phyloP scores from a whole-genome alignment of 1,139 yeast genomes.

The Yamadazyma aaseri region DNA sequence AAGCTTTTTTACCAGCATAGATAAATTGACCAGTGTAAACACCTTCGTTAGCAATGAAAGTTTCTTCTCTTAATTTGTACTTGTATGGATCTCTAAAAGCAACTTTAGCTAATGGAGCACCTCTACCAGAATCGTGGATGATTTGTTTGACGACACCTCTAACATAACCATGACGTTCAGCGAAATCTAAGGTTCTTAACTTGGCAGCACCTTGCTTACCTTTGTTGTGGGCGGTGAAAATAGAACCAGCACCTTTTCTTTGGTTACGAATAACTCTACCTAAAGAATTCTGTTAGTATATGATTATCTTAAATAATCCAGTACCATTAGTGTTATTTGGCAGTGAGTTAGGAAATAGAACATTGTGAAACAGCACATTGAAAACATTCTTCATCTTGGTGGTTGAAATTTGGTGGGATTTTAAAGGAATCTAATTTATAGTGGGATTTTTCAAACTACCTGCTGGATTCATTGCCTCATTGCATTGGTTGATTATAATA shows the following conservation, averaged over 20 bases:
- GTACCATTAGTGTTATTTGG: no score
- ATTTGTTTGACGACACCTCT: conserved; percentile 97
- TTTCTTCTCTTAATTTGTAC: conserved; percentile 97
- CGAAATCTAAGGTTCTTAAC: conserved; percentile 95
- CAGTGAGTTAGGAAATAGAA: no score
- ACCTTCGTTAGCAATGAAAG: conserved; percentile 99
- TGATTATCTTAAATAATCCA: no score
- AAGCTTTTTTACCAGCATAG: conserved; percentile 98
- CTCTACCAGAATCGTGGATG: conserved; percentile 98
- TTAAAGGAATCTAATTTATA: no score
- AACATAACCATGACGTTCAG: conserved; percentile 98
- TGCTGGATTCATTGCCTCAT: no score
- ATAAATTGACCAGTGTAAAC: conserved; percentile 98
- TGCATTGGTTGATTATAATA: no score
- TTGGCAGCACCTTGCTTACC: conserved; percentile 99
- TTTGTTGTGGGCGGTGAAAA: conserved; percentile 98
- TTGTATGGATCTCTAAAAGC: conserved; percentile 99
- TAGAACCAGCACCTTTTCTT: conserved; percentile 99
- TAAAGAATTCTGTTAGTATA: conserved; percentile 23
- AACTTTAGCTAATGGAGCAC: conserved; percentile 98
- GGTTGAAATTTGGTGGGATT: no score
- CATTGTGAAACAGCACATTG: no score
- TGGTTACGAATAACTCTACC: conserved; percentile 99
- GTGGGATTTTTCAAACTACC: no score
- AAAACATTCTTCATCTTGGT: no score